phyloP scores from a whole-genome alignment of 345 rosid species.

The Eucalyptus urophylla region DNA sequence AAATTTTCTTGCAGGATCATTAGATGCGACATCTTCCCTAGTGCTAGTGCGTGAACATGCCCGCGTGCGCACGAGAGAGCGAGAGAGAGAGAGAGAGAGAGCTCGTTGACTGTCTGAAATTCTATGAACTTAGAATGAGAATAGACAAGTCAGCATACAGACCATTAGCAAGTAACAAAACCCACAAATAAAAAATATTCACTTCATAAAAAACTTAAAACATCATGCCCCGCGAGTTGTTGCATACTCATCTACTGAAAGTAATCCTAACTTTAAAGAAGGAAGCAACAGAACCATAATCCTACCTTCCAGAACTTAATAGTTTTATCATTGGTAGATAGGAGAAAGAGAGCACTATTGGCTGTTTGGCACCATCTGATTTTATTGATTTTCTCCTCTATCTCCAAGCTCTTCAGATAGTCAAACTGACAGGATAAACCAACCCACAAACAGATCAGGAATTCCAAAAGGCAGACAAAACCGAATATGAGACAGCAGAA shows the following conservation, averaged over 20 bases:
- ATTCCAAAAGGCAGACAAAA: background rate
- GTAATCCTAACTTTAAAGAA: background rate
- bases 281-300: background rate
- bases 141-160: background rate
- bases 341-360: slow-evolving; percentile 82
- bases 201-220: background rate
- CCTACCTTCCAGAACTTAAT: slow-evolving; percentile 98
- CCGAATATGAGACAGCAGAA: background rate
- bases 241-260: background rate
- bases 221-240: background rate
- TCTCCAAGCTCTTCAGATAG: slow-evolving; percentile 99
- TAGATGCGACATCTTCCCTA: background rate
- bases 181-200: background rate
- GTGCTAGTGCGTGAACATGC: background rate
- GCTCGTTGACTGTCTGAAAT: background rate
- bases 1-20: background rate
- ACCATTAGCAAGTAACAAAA: background rate
- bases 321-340: slow-evolving; percentile 97
- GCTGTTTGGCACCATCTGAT: slow-evolving; percentile 98
- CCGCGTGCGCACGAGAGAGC: rapidly evolving
- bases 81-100: background rate
- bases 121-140: background rate
- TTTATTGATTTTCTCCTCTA: slow-evolving; percentile 99
- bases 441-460: background rate
- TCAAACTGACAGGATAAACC: slow-evolving; percentile 62